Base-by-base conservation (phyloP, 805 yeast species). In the Helenozyma baotianmanensis region DNA sequence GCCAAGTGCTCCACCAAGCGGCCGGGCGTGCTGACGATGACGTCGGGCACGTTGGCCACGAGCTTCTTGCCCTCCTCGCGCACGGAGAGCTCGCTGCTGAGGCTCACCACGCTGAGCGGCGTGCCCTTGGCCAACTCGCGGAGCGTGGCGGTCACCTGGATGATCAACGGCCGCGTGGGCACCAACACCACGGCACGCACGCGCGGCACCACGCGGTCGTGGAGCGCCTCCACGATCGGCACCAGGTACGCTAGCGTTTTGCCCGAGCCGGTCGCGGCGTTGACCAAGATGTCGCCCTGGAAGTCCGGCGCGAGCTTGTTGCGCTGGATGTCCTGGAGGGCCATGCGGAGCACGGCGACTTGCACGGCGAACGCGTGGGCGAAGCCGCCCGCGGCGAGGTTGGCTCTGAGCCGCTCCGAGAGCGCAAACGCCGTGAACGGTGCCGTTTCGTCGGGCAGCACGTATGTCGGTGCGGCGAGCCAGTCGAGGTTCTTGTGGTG, bases 201-300 rank as follows among this genome's bases (percentile, higher is more conserved):
- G 32, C 78, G 65, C 2, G 94, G 89, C 2, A 87, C 87, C 1
- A 72, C 63, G 36, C 96, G 70, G 7, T 61, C 57, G 11, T 68
- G 61, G 32, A 90, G 64, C 2, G 77, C 62, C 40, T 89, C 88
- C 2, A 92, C 68, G 6, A 92, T 72, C 1, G 98, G 97, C 2
- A 90, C 70, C 31, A 78, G 70, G 51, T 90, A 90, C 2, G 96
- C 94, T 34, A 92, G 64, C 0, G 98, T 90, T 54, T 90, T 90
- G 50, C 98, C 98, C 0, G 95, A 83, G 26, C 98, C 98, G 0
- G 98, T 90, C 9, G 94, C 76, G 2, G 98, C 95, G 58, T 90
- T 89, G 5, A 90, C 95, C 27, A 90, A 64, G 13, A 88, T 57
- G 58, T 92, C 95, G 15, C 90, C 90, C 36, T 67, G 64, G 25